Evolutionary conservation across 306 rosid genomes (phyloP), one percentile per base, ranked within the genome.

Genomic region (Cucurbita moschata): DNA sequence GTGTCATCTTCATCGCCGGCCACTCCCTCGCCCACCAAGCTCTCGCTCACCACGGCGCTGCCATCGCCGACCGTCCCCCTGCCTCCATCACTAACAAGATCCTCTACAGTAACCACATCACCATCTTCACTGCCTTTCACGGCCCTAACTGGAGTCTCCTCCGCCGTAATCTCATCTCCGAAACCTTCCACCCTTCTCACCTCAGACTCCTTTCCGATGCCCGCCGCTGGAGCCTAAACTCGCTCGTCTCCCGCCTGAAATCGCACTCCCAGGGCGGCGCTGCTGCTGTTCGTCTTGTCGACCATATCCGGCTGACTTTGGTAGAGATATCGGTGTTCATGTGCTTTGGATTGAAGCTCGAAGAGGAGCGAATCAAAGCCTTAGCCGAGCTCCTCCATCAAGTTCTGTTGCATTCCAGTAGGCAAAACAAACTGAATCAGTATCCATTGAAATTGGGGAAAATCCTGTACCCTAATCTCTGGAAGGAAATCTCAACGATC

Each of bases 131-230:
- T 21, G 72, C 78, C 51, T 75, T 53, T 11, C 39, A 51, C 52
- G 78, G 73, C 8, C 73, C 78, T 4, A 63, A 62, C 40, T 75
- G 78, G 78, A 63, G 12, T 62, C 78, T 75, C 63, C 78, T 75
- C 72, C 73, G 78, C 19, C 78, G 78, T 4, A 75, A 75, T 42
- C 72, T 75, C 16, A 39, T 75, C 63, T 75, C 78, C 14, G 40
- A 51, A 51, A 15, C 63, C 15, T 51, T 75, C 23, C 49, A 61
- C 8, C 62, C 78, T 18, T 75, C 78, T 4, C 72, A 53, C n/a
- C 10, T 75, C 23, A 62, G 15, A 63, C 54, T 51, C 38, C 69
- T 11, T 16, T 75, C 78, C 26, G 52, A 53, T 56, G 53, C 52
- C 10, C 78, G 63, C 5, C 26, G 44, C 8, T 50, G 21, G 63